Percentiles rank a stretch among this genome's conserved stretches.
phyloP scores from a whole-genome alignment of 805 yeast species.

The Yarrowia sp. region DNA sequence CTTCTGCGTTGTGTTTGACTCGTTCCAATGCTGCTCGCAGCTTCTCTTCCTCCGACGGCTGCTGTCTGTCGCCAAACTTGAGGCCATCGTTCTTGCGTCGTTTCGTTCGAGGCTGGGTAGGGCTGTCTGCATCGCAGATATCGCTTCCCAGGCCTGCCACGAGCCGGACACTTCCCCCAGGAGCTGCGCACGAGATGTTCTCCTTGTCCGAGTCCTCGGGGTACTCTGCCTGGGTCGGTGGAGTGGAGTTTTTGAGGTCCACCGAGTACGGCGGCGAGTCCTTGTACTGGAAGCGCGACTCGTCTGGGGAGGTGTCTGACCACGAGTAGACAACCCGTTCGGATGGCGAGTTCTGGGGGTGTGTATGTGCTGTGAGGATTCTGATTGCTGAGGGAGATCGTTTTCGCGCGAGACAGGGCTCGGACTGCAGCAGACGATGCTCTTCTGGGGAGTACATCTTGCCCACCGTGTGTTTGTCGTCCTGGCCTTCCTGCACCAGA shows the following conservation, averaged over 20 bases:
- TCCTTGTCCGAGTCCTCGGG: conserved; percentile 18
- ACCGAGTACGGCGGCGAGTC: conserved; percentile 20
- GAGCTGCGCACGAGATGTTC: background rate
- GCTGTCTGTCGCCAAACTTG: conserved; percentile 3
- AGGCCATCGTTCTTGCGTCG: background rate
- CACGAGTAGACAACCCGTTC: conserved; percentile 13
- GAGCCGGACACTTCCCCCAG: background rate
- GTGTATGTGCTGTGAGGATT: conserved; percentile 17
- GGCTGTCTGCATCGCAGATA: conserved; percentile 4
- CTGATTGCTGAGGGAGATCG: conserved; percentile 19
- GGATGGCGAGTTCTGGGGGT: conserved; percentile 17
- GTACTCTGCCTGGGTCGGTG: conserved; percentile 13
- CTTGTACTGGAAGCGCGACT: conserved; percentile 6
- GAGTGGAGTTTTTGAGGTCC: conserved; percentile 5
- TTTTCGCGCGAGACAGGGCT: background rate
- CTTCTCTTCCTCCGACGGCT: background rate
- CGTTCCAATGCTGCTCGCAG: background rate
- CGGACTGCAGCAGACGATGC: background rate
- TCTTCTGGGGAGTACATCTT: background rate
- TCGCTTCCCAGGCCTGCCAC: conserved; percentile 13
- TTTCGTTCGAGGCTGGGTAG: conserved; percentile 1
- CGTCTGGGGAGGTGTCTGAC: conserved; percentile 21
- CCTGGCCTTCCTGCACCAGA: background rate
- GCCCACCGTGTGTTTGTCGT: background rate
- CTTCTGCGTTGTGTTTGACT: background rate